Conservation (phyloP, 805 yeast species). For the Cyberlindnera euphorbiae region DNA sequence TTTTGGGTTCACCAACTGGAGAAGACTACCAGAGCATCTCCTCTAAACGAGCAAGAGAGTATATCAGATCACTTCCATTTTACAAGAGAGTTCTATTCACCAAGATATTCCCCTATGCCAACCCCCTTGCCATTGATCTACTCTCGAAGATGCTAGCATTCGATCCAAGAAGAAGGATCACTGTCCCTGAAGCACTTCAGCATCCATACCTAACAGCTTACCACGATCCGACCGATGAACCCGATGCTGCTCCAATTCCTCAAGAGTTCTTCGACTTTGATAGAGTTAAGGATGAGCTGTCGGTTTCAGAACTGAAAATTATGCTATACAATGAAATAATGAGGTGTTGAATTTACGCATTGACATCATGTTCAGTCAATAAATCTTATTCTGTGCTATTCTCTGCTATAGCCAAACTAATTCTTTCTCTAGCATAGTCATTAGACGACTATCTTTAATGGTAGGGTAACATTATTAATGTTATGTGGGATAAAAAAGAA, state of each 20-base stretch:
- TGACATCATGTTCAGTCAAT: too few relatives aligned
- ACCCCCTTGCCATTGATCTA: slow-evolving; percentile 61
- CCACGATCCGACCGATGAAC: slow-evolving; percentile 95
- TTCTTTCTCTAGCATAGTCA: too few relatives aligned
- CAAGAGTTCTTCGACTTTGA: slow-evolving; percentile 89
- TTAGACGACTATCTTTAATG: too few relatives aligned
- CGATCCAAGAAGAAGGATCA: slow-evolving; percentile 76
- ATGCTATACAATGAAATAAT: slow-evolving; percentile 73
- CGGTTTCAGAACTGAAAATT: slow-evolving; percentile 69
- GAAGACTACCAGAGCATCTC: slow-evolving; percentile 74
- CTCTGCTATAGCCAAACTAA: too few relatives aligned
- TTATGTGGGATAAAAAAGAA: background rate
- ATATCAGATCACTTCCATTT: slow-evolving; percentile 74
- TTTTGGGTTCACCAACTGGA: slow-evolving; percentile 81
- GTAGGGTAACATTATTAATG: background rate
- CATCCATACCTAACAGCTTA: slow-evolving; percentile 87
- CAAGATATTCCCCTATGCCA: slow-evolving; percentile 42
- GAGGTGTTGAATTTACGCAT: background rate
- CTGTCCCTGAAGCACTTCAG: slow-evolving; percentile 76
- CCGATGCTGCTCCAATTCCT: slow-evolving; percentile 76
- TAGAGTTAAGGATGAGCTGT: slow-evolving; percentile 70
- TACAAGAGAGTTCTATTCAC: slow-evolving; percentile 54
- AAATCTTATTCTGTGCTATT: too few relatives aligned
- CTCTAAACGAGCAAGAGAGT: slow-evolving; percentile 82
- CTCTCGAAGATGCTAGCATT: slow-evolving; percentile 69